A percentile compares a stretch with the other conserved stretches of the same genome.
Conservation (phyloP, 2,329 filamentous ascomycete species). For the Epichloe aotearoae region DNA sequence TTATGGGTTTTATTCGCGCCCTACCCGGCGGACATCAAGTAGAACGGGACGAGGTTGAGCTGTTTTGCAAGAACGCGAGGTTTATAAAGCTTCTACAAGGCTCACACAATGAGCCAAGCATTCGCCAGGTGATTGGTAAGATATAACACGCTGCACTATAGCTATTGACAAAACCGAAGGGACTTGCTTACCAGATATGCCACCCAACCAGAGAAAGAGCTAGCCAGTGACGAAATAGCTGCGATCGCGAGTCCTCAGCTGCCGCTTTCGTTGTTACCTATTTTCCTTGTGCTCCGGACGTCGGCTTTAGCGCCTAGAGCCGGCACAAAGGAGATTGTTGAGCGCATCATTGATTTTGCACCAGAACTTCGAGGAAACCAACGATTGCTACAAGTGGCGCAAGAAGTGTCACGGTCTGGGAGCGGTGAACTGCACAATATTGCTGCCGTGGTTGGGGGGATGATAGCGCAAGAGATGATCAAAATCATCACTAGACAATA, state of each 20-base stretch:
- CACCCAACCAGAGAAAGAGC: constrained; percentile 33
- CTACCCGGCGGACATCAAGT: constrained; percentile 38
- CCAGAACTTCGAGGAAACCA: constrained; percentile 36
- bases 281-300: constrained; percentile 53
- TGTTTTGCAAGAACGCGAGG: constrained; percentile 90
- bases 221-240: constrained; percentile 38
- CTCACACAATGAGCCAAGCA: constrained; percentile 27
- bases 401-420: constrained; percentile 61
- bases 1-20: constrained; percentile 50
- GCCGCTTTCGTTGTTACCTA: constrained; percentile 49
- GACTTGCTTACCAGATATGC: neutral
- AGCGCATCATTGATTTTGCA: constrained; percentile 26
- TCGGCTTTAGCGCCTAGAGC: constrained; percentile 32
- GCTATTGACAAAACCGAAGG: neutral
- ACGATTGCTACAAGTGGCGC: constrained; percentile 39
- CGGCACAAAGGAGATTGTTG: constrained; percentile 41
- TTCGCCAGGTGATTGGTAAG: constrained; percentile 44
- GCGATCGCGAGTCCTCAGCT: constrained; percentile 32
- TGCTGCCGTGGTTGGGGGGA: constrained; percentile 66
- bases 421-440: constrained; percentile 89
- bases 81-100: constrained; percentile 78
- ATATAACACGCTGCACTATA: constrained; percentile 2
- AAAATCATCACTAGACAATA: constrained; percentile 72
- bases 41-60: constrained; percentile 62
- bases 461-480: constrained; percentile 94